Evolutionary conservation across 306 rosid species (phyloP), one percentile per base, ranked within the genome.

Genomic region (Luffa aegyptiaca): DNA sequence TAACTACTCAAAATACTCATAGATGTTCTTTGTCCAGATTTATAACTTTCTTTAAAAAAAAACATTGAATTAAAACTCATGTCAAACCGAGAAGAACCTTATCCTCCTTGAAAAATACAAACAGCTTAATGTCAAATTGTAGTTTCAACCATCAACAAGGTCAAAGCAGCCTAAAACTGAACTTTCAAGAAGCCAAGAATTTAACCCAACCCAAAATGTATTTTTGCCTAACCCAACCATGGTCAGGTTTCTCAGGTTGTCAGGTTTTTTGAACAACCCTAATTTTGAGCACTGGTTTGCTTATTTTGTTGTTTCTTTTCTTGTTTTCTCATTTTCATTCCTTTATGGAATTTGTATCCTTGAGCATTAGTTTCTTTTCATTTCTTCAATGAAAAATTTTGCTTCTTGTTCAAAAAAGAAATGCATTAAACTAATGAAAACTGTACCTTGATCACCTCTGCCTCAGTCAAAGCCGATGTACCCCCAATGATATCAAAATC

Each of bases 401-500:
- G 31, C 31, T 26, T 26, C 31, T 0, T 26, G 31, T 26, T 26
- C 31, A 1, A 26, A 26, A 26, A 26, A 26, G 1, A 26, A 26
- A 48, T 31, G 37, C 6, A 48, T 72, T 48, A 72, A 72, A 72
- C 59, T 31, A 48, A 46, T 13, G 42, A 44, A 58, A 11, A 75
- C 18, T 55, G 74, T 80, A 92, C 98, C 98, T 94, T 94, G 85
- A 94, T 87, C 82, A 88, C 91, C 85, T 92, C 98, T 76, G 97
- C 97, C 81, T 94, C 98, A 64, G 97, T 88, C 88, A 94, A 81
- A 57, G 89, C 88, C 36, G 97, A 87, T 75, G 90, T 82, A 63
- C 97, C 97, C 75, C 98, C 98, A 86, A 94, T 86, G 83, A 94
- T 90, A 84, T 94, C 98, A 83, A 92, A 94, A 90, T 94, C 98